These are phyloP conservation scores for Darksidea phi DNA, from an alignment of 495 filamentous ascomycete genomes.

Conservation along the genomic window DNA sequence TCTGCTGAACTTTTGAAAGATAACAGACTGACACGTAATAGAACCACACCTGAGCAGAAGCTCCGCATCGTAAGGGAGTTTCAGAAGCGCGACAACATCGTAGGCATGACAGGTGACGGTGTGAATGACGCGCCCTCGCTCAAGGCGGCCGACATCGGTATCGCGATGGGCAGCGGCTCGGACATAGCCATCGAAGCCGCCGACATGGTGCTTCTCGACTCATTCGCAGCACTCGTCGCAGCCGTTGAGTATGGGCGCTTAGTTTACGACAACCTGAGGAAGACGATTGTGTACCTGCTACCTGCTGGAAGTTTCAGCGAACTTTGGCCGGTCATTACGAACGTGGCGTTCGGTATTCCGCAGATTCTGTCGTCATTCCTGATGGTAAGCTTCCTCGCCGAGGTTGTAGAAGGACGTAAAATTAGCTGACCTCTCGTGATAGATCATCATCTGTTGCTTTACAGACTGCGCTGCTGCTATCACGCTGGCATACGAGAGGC, in stretches of 20 bases:
- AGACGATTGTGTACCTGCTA: conserved; percentile 57
- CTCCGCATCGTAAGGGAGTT: conserved; percentile 70
- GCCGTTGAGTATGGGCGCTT: conserved; percentile 61
- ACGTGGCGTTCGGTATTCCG: conserved; percentile 66
- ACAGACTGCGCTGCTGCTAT: conserved; percentile 66
- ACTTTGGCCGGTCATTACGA: conserved; percentile 68
- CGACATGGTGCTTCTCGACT: conserved; percentile 68
- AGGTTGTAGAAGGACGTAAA: too few species aligned
- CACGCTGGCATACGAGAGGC: conserved; percentile 66
- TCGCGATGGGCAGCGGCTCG: conserved; percentile 52
- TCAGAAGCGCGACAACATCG: conserved; percentile 52
- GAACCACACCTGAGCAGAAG: conserved; percentile 75
- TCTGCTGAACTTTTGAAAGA: neutral
- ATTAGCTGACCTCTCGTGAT: neutral
- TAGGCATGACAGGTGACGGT: conserved; percentile 59
- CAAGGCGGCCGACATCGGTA: conserved; percentile 55
- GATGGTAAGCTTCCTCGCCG: conserved; percentile 46
- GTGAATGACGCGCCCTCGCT: conserved; percentile 61
- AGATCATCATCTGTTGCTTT: conserved; percentile 56
- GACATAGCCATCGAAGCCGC: conserved; percentile 70
- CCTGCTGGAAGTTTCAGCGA: conserved; percentile 67
- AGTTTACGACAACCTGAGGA: conserved; percentile 59
- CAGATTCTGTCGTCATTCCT: conserved; percentile 65
- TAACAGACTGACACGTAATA: neutral
- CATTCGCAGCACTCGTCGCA: conserved; percentile 64